Base-by-base conservation (phyloP, 2,329 filamentous ascomycete genomes). In the Cryphonectria parasitica region DNA sequence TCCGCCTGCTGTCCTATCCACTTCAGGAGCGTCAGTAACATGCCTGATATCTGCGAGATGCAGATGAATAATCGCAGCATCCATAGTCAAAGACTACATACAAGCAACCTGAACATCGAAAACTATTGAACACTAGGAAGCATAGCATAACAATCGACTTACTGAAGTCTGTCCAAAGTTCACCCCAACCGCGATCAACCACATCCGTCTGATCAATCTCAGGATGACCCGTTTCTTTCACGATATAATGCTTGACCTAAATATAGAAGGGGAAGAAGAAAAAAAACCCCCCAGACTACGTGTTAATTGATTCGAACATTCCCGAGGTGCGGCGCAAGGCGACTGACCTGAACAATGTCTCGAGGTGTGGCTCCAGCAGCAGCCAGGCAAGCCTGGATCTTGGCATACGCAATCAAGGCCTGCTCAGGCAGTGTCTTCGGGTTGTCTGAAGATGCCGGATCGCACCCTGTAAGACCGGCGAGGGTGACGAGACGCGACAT, bases 321-420 rank as follows among this genome's bases (percentile, higher is more conserved):
- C 28, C 25, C 13, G 13, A 28, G n/a, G 6, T 58, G 6, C 17
- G 28, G 31, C 5, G 28, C 54, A 8, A 19, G 6, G 25, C 25
- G n/a, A 45, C 64, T 60, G 13, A 70, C 69, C 13, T 70, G 69
- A 31, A 70, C 69, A 68, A 70, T 70, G 31, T 70, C 66, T 28
- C 69, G 69, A 10, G 65, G 69, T 3, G 65, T 68, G 34, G 69
- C 69, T 31, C 66, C 69, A 4, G 69, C 69, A 25, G 69, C 69
- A 31, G 69, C 61, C 39, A 70, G 66, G 10, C 65, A 66, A 31
- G 62, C 65, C 19, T 60, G 65, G 13, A 70, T 64, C 19, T 70
- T 70, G 39, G 67, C 45, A 41, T 70, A 70, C 17, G 69, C 69
- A 39, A 70, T 60, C 22, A 52, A 49, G 17, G 52, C 69, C 63